These are phyloP conservation scores for Phytophthora foliorum DNA, from an alignment of 352 stramenopile species.

Conservation along the genomic window DNA sequence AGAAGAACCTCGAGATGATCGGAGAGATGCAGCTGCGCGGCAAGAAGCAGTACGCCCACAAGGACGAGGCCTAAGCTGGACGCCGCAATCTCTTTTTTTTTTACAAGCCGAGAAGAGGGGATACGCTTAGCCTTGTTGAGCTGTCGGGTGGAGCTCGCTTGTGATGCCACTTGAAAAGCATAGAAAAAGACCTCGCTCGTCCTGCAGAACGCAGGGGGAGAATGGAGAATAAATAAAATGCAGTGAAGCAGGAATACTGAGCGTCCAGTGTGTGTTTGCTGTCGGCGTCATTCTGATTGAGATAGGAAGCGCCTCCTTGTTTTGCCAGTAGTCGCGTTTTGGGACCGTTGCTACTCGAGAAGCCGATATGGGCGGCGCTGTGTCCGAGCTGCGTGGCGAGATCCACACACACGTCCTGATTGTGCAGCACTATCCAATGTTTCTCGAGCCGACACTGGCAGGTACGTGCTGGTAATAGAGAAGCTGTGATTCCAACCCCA, in stretches of 20 bases:
- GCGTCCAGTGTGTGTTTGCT: background rate
- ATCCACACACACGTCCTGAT: slow-evolving; percentile 77
- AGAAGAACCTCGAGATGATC: slow-evolving; percentile 93
- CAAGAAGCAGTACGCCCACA: slow-evolving; percentile 90
- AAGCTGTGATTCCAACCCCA: too few species aligned
- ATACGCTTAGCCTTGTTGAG: background rate
- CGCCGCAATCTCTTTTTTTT: slow-evolving; percentile 1
- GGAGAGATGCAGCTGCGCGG: slow-evolving; percentile 89
- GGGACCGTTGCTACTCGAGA: background rate
- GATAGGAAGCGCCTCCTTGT: slow-evolving; percentile 16
- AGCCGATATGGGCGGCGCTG: slow-evolving; percentile 70
- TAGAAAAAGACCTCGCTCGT: slow-evolving; percentile 34
- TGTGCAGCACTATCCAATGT: slow-evolving; percentile 60
- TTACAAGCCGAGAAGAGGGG: background rate
- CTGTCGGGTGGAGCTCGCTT: background rate
- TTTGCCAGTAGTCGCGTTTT: slow-evolving; percentile 18
- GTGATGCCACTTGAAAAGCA: slow-evolving; percentile 7
- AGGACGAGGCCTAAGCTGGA: slow-evolving; percentile 54
- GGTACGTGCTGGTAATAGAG: slow-evolving; percentile 29
- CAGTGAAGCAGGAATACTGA: slow-evolving; percentile 16
- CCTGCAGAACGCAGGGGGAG: background rate
- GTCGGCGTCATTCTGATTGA: background rate
- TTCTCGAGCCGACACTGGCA: slow-evolving; percentile 68
- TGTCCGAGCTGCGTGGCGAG: slow-evolving; percentile 72
- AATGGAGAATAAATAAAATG: slow-evolving; percentile 37